phyloP scores from a whole-genome alignment of 2,329 filamentous ascomycete species.

The Exophiala oligosperma region DNA sequence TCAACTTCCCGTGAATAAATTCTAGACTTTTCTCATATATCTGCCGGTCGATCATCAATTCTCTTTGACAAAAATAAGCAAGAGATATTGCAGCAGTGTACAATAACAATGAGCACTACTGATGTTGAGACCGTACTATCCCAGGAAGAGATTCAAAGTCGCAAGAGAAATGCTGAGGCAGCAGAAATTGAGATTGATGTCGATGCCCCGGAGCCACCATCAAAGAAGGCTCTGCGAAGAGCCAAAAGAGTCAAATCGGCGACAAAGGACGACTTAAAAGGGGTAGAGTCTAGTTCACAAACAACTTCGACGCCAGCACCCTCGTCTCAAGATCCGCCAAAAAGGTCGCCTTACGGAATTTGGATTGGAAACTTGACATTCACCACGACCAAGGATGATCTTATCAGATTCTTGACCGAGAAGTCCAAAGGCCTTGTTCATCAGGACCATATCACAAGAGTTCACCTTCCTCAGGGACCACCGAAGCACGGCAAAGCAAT shows the following conservation, averaged over 20 bases:
- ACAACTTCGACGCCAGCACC: conserved; percentile 19
- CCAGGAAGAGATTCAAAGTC: conserved; percentile 2
- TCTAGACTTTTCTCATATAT: not conserved
- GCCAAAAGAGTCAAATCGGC: conserved; percentile 68
- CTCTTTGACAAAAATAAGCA: not conserved
- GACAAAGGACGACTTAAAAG: conserved; percentile 7
- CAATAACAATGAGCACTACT: conserved; percentile 22
- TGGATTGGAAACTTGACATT: conserved; percentile 98
- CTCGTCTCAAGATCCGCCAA: conserved; percentile 36
- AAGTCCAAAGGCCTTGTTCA: conserved; percentile 37
- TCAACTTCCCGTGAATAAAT: conserved; percentile 7
- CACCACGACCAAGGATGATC: conserved; percentile 68
- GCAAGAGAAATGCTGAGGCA: conserved; percentile 24
- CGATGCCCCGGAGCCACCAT: conserved; percentile 84
- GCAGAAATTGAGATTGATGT: conserved; percentile 85
- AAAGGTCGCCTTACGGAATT: conserved; percentile 76
- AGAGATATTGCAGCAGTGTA: no score
- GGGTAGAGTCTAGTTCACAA: conserved; percentile 34
- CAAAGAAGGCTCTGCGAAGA: conserved; percentile 86
- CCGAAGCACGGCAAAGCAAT: conserved; percentile 56
- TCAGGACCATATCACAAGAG: conserved; percentile 74
- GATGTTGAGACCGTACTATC: not conserved
- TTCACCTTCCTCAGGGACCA: conserved; percentile 70
- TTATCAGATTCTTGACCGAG: conserved; percentile 71
- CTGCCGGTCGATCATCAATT: not conserved